Percentiles rank a stretch among this genome's conserved stretches.
Conservation (phyloP, 805 yeast species). For the Cyberlindnera galapagoensis region DNA sequence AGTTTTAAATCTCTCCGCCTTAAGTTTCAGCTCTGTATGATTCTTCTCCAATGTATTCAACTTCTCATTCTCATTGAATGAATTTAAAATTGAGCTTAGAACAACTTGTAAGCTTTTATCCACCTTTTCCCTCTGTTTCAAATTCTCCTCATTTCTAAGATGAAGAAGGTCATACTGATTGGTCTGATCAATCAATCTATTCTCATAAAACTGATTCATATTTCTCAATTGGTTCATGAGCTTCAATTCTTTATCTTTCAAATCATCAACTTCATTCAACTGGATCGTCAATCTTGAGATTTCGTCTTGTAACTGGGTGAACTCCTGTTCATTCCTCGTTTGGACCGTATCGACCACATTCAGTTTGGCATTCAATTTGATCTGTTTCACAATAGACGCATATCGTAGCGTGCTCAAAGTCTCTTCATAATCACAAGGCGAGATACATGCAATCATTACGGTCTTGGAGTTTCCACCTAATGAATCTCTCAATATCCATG, state of each 20-base stretch:
- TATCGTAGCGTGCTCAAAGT: conserved; percentile 69
- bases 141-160: no score
- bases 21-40: not conserved
- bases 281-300: conserved; percentile 15
- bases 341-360: conserved; percentile 26
- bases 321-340: conserved; percentile 8
- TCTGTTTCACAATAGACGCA: conserved; percentile 69
- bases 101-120: no score
- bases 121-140: no score
- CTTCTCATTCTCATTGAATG: not conserved
- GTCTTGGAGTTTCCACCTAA: conserved; percentile 86
- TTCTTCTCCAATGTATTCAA: not conserved
- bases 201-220: conserved; percentile 22
- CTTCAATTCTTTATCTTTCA: conserved; percentile 18
- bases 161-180: conserved; percentile 20
- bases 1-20: not conserved
- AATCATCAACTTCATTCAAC: conserved; percentile 9
- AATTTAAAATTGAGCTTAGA: not conserved
- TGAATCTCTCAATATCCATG: conserved; percentile 69
- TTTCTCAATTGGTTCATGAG: conserved; percentile 16
- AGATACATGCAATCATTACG: conserved; percentile 78
- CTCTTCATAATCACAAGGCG: conserved; percentile 77
- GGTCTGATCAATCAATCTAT: conserved; percentile 23
- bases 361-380: conserved; percentile 53
- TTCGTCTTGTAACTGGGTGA: conserved; percentile 15